These are phyloP conservation scores for Chaetomiaceae sp. DNA, from an alignment of 2,329 filamentous ascomycete genomes.

Conservation along the genomic window DNA sequence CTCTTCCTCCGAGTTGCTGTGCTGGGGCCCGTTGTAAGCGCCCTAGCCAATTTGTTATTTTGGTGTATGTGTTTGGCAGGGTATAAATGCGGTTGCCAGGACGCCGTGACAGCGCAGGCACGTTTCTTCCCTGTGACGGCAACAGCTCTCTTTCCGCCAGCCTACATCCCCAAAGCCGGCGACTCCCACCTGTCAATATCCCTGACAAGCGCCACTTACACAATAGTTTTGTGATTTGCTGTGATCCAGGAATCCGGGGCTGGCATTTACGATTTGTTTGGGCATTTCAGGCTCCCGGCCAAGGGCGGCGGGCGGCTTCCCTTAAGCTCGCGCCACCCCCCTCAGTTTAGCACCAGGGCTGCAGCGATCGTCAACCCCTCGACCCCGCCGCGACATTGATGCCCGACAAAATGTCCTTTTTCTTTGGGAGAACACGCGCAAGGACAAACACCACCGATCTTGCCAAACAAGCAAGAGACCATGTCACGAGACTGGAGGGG, in stretches of 20 bases:
- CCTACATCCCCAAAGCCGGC: background rate
- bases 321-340: slow-evolving; percentile 6
- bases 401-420: slow-evolving; percentile 43
- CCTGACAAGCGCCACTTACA: slow-evolving; percentile 1
- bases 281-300: slow-evolving; percentile 7
- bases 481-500: slow-evolving; percentile 50
- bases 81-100: slow-evolving; percentile 15
- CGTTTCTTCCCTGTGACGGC: background rate
- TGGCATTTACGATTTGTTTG: slow-evolving; percentile 7
- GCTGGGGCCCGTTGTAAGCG: background rate
- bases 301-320: slow-evolving; percentile 10
- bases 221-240: background rate
- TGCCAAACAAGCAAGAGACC: slow-evolving; percentile 52
- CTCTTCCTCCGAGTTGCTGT: too few species aligned
- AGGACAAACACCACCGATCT: slow-evolving; percentile 50
- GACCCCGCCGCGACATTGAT: slow-evolving; percentile 7
- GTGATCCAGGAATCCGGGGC: background rate
- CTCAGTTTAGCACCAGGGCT: background rate
- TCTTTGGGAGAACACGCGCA: slow-evolving; percentile 51
- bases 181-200: background rate
- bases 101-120: slow-evolving; percentile 3
- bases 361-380: slow-evolving; percentile 5
- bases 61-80: slow-evolving; percentile 5
- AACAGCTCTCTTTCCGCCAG: background rate
- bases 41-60: background rate